Evolutionary conservation across 352 stramenopile genomes (phyloP).

Genomic region (Paralagenidium karlingii): DNA sequence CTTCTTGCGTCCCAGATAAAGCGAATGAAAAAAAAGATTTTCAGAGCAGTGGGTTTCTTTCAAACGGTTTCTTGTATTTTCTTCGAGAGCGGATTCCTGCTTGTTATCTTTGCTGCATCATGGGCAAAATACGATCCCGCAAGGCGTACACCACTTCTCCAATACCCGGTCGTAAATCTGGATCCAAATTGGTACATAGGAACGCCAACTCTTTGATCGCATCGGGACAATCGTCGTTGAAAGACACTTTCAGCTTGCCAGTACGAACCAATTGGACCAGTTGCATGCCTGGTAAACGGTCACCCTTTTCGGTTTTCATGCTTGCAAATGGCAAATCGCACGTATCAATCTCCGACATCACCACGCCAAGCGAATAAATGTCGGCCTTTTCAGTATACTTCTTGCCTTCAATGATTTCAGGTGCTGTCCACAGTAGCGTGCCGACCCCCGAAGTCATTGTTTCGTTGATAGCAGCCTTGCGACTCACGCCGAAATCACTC

Average conservation of each 20-base stretch:
- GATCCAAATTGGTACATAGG: conserved; percentile 52
- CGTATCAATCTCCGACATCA: conserved; percentile 71
- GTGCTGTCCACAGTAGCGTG: conserved; percentile 74
- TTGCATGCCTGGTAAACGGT: conserved; percentile 55
- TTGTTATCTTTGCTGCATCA: conserved; percentile 19
- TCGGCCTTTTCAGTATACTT: conserved; percentile 82
- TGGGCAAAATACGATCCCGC: conserved; percentile 55
- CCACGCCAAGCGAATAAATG: conserved; percentile 80
- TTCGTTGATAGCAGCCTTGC: conserved; percentile 54
- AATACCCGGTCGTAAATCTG: conserved; percentile 38
- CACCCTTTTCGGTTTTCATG: conserved; percentile 24
- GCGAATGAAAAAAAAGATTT: too few relatives aligned
- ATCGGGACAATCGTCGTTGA: conserved; percentile 45
- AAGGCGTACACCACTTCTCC: conserved; percentile 66
- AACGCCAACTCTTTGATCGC: conserved; percentile 32
- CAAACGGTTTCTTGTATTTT: too few relatives aligned
- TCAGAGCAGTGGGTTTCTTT: too few relatives aligned
- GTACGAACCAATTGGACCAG: conserved; percentile 45
- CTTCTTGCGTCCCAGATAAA: too few relatives aligned
- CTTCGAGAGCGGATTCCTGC: too few relatives aligned
- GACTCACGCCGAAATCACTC: conserved; percentile 80
- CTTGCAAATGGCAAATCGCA: conserved; percentile 38
- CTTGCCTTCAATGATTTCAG: conserved; percentile 79
- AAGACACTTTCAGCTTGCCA: conserved; percentile 29
- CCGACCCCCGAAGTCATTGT: conserved; percentile 70